Percentiles rank a stretch among this genome's conserved stretches.
phyloP scores from a whole-genome alignment of 164 flowering plant genomes.

The Tetracentron sinense region DNA sequence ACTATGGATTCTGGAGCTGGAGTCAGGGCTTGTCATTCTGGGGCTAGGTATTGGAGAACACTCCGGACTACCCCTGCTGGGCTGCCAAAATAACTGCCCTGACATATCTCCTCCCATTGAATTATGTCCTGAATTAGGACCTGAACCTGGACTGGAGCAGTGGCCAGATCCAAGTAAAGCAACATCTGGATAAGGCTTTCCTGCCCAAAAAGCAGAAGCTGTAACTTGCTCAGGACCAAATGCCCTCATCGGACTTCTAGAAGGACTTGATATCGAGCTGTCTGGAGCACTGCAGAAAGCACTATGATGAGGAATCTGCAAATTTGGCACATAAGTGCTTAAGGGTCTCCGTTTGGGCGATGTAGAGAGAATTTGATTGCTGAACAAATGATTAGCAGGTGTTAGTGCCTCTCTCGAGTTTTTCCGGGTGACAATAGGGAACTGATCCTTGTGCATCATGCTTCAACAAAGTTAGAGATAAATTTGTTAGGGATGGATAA shows the following conservation, averaged over 20 bases:
- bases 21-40: slow-evolving; percentile 68
- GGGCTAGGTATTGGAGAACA: slow-evolving; percentile 59
- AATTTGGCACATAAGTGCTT: slow-evolving; percentile 44
- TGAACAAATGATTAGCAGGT: slow-evolving; percentile 37
- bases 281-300: slow-evolving; percentile 79
- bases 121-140: slow-evolving; percentile 37
- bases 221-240: slow-evolving; percentile 55
- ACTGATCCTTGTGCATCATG: slow-evolving; percentile 42
- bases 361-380: slow-evolving; percentile 37
- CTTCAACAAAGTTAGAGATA: slow-evolving; percentile 33
- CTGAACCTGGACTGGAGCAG: slow-evolving; percentile 42
- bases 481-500: slow-evolving; percentile 16
- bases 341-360: slow-evolving; percentile 57
- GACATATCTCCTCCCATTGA: slow-evolving; percentile 68
- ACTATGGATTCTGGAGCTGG: slow-evolving; percentile 66
- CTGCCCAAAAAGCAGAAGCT: slow-evolving; percentile 51
- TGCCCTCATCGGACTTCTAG: slow-evolving; percentile 80
- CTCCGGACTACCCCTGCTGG: slow-evolving; percentile 58
- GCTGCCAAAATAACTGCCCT: slow-evolving; percentile 69
- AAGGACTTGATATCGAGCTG: slow-evolving; percentile 94
- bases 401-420: slow-evolving; percentile 38
- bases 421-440: slow-evolving; percentile 26
- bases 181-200: slow-evolving; percentile 62
- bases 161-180: slow-evolving; percentile 74
- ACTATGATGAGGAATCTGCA: slow-evolving; percentile 58